Conservation (phyloP, 495 filamentous ascomycete species). For the Talaromyces trachyspermus region DNA sequence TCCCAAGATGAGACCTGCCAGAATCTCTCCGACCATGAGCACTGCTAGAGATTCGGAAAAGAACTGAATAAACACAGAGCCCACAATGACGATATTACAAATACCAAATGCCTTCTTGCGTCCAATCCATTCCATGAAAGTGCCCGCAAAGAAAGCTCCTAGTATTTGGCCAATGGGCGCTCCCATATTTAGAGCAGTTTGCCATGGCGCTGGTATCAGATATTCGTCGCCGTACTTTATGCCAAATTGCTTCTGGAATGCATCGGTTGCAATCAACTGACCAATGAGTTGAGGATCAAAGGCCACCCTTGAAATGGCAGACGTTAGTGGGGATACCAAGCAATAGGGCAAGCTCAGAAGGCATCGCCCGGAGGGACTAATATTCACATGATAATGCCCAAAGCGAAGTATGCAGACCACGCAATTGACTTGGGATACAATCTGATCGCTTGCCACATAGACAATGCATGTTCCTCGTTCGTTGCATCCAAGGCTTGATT, state of each 20-base stretch:
- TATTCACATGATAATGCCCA: conserved; percentile 2
- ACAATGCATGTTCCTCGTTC: neutral
- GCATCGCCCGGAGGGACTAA: neutral
- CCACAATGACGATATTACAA: conserved; percentile 33
- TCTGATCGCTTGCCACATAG: neutral
- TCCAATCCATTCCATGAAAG: conserved; percentile 36
- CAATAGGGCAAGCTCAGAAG: too few relatives aligned
- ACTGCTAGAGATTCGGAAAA: conserved; percentile 34
- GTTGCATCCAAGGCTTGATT: neutral
- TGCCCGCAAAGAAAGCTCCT: conserved; percentile 17
- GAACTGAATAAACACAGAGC: conserved; percentile 48
- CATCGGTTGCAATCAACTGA: neutral
- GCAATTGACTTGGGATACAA: neutral
- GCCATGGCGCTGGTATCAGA: conserved; percentile 26
- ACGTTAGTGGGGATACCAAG: too few relatives aligned
- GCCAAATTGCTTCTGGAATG: neutral
- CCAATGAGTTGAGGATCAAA: neutral
- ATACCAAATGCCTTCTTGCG: conserved; percentile 27
- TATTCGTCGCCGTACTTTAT: conserved; percentile 14
- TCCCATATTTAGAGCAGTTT: conserved; percentile 26
- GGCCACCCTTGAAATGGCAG: neutral
- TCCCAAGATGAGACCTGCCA: conserved; percentile 42
- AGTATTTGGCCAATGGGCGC: conserved; percentile 25
- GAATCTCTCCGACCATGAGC: conserved; percentile 34
- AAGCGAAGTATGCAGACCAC: conserved; percentile 1